Base-by-base conservation (phyloP, 495 filamentous ascomycete genomes). In the Jackrogersella multiformis region DNA sequence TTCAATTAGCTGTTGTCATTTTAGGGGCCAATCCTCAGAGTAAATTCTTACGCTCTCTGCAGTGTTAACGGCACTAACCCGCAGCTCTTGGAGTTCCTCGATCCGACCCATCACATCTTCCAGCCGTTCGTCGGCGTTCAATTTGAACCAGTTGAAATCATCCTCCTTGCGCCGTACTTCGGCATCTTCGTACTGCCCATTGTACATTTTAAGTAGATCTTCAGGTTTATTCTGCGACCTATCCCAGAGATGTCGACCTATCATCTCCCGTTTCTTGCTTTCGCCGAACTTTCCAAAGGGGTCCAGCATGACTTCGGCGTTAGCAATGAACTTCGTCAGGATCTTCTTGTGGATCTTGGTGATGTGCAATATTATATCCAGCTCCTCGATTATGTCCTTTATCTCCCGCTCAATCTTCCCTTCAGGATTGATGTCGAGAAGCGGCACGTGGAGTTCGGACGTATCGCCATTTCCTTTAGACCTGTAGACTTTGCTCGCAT, bases 351-450 rank as follows among this genome's bases (percentile, higher is more conserved):
- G 86, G 26, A 85, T 68, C 16, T 59, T 81, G n/a, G 81, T 79
- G 64, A 90, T 86, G 1, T 84, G 77, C 21, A 85, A 79, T 77
- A 92, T 90, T 76, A 92, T 91, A 64, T 90, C 86, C 16, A 92
- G 77, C 72, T 92, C 89, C 42, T 92, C 89, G 10, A 87, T 80
- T 61, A 92, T 89, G 67, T 92, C 89, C 69, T 91, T 90, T 2
- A 85, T 79, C 64, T 92, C 89, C 0, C 83, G 76, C 1, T 90
- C 82, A 0, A 91, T 78, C 55, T 84, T 79, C 0, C 87, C 89
- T 69, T 92, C 89, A 5, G 84, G 80, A 38, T 87, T 84, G 38
- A 92, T 90, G 39, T 91, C 85, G 2, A 91, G 82, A 1, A 91
- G 78, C 6, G 84, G 56, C 2, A 73, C 78, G 61, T 88, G 82